Evolutionary conservation across 78 protist species (phyloP).

Genomic region (Dictyostelium purpureum): DNA sequence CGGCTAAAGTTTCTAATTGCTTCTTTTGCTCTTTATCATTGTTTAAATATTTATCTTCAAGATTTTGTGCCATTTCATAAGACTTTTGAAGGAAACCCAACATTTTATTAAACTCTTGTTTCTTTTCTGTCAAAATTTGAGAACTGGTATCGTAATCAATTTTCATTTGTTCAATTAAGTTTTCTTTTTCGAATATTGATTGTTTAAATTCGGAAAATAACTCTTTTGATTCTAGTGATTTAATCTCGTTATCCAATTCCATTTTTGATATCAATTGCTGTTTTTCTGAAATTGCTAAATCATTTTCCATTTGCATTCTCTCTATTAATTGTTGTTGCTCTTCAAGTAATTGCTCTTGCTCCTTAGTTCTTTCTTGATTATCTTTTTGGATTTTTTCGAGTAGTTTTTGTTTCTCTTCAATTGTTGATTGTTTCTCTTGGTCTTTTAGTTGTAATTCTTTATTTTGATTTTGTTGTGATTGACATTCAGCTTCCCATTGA

Average conservation of each 20-base stretch:
- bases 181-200: too few relatives aligned
- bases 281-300: too few relatives aligned
- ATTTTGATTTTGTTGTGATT: neutral
- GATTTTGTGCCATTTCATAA: neutral
- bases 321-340: neutral
- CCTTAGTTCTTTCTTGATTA: neutral
- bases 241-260: too few relatives aligned
- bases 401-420: neutral
- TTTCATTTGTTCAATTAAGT: too few relatives aligned
- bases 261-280: too few relatives aligned
- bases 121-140: neutral
- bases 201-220: too few relatives aligned
- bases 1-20: neutral
- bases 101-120: neutral
- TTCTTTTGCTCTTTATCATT: neutral
- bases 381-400: neutral
- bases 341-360: neutral
- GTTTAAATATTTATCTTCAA: neutral
- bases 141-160: too few relatives aligned
- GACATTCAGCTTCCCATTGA: slow-evolving; percentile 19
- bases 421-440: neutral
- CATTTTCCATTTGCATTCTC: neutral
- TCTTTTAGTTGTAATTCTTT: neutral
- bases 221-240: too few relatives aligned
- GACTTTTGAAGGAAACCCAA: neutral